Evolutionary conservation across 345 rosid species (phyloP).

Genomic region (Eucalyptus curtisii): DNA sequence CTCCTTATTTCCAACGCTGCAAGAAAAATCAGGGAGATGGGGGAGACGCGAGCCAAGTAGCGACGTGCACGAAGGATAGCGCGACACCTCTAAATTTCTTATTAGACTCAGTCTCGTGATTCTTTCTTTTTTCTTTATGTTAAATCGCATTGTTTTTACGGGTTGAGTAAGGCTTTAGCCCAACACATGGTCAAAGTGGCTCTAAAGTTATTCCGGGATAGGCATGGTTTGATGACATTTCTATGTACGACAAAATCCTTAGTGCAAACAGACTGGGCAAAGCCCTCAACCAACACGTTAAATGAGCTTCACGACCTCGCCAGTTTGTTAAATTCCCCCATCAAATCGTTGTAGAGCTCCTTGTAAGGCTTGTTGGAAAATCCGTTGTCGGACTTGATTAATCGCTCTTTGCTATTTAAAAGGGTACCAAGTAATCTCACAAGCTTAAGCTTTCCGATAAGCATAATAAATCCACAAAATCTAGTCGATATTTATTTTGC

Average conservation of each 20-base stretch:
- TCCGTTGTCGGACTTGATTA: no score
- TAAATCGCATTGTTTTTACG: accelerated
- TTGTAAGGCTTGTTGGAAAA: no score
- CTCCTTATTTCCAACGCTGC: not conserved
- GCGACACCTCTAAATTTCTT: not conserved
- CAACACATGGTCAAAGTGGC: not conserved
- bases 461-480: not conserved
- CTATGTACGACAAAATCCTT: not conserved
- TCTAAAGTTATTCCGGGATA: accelerated
- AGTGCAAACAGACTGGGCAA: not conserved
- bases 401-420: no score
- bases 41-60: not conserved
- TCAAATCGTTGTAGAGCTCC: not conserved
- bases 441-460: not conserved
- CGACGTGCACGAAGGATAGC: not conserved
- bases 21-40: not conserved
- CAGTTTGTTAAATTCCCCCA: not conserved
- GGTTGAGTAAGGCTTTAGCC: not conserved
- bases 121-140: not conserved
- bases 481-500: not conserved
- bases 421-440: no score
- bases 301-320: not conserved
- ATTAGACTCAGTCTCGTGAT: not conserved
- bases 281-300: not conserved
- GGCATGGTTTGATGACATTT: not conserved